phyloP scores from a whole-genome alignment of 371 early-diverging fungal genomes.

The Batkoa obscura region DNA sequence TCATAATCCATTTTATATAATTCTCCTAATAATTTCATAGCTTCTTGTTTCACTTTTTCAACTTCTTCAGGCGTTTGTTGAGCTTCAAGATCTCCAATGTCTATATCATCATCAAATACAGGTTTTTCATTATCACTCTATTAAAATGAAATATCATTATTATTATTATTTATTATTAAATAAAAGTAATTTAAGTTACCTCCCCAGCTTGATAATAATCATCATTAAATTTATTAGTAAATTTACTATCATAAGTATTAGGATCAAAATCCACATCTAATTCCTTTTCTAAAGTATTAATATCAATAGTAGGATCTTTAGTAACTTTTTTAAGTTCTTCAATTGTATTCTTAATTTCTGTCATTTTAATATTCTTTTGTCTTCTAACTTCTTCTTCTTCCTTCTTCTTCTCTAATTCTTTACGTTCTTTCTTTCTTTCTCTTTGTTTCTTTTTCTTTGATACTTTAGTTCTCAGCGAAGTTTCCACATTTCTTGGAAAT shows the following conservation, averaged over 20 bases:
- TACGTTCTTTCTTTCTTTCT: conserved; percentile 40
- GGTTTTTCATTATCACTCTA: conserved; percentile 41
- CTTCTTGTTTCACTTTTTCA: conserved; percentile 17
- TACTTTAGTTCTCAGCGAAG: conserved; percentile 45
- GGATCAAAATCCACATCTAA: conserved; percentile 90
- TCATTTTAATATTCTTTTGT: conserved; percentile 70
- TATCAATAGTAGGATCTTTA: conserved; percentile 33
- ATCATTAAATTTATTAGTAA: conserved; percentile 58
- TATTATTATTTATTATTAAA: no score
- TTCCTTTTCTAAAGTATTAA: conserved; percentile 54
- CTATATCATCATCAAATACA: conserved; percentile 68
- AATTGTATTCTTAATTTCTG: conserved; percentile 54
- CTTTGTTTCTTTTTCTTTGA: conserved; percentile 50
- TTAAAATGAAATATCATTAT: no score
- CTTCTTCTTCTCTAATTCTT: conserved; percentile 36
- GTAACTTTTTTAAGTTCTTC: conserved; percentile 68
- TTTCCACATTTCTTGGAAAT: conserved; percentile 57
- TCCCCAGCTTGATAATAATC: conserved; percentile 31
- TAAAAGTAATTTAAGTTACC: neutral
- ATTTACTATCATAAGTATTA: conserved; percentile 54
- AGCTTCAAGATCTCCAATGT: conserved; percentile 28
- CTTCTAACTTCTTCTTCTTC: conserved; percentile 72
- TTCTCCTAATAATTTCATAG: conserved; percentile 33
- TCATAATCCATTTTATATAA: conserved; percentile 84
- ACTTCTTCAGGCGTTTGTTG: conserved; percentile 12